Base-by-base conservation (phyloP, 2,329 filamentous ascomycete genomes). In the Fusarium tanahbumbuense region DNA sequence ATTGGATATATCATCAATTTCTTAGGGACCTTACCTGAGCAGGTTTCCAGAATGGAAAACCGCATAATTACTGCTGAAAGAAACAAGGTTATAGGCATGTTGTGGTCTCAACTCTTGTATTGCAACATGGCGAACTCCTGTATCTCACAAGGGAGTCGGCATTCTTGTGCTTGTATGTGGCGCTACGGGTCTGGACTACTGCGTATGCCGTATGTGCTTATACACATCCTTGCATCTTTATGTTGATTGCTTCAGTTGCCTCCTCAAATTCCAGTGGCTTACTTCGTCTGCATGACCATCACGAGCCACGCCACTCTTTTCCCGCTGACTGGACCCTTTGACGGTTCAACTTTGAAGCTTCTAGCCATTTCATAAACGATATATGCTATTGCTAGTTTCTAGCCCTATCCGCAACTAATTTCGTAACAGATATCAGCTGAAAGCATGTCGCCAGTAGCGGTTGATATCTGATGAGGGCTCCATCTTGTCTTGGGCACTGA, bases 191-290 rank as follows among this genome's bases (percentile, higher is more conserved):
- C 54, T 64, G 46, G 63, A n/a, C 37, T 56, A 22, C 52, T 55
- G 62, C 50, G 47, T 32, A 50, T 58, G 54, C 41, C 42, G 59
- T 54, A 42, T 71, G 58, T 56, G 55, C 41, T 50, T 64, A 49
- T 37, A 37, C 34, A 37, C 41, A 52, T 65, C 60, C 53, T 70
- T 56, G 63, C 57, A 64, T 48, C 42, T 45, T 54, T 63, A 49
- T 56, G 34, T 6, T 64, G 57, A 70, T 67, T 68, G 53, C 67
- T 70, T 68, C 56, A 62, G 42, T 52, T 71, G 23, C 68, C 63
- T 60, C 48, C 64, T 65, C 52, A 27, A 69, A 69, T 72, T 69
- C 55, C 68, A 53, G 68, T 72, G 64, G 68, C 64, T 59, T 56
- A 55, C 27, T 23, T 47, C 41, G 52, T 60, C 56, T 59, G 56